Evolutionary conservation across 305 asterid genomes (phyloP), one percentile per base, ranked within the genome.

Genomic region (Fraxinus greggii): DNA sequence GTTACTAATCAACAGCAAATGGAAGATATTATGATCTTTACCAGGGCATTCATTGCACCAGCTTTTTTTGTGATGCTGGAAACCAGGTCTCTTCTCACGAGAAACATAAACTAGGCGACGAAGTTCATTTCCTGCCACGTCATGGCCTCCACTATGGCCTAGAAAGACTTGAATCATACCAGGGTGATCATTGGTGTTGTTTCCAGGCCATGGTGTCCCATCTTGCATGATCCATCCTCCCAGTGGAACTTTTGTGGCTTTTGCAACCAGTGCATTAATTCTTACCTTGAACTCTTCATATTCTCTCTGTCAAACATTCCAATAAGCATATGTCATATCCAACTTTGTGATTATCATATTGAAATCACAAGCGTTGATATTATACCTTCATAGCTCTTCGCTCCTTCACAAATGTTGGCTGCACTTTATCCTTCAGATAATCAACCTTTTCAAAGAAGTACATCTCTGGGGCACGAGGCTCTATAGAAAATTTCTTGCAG

Each of bases 151-250:
- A 75, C 89, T 94, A 24, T 92, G 98, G 28, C 99, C 99, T 51
- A 96, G 87, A 88, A 96, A 96, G 81, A 94, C 99, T 88, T 96
- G 99, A 88, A 96, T 94, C 99, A 96, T 94, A 45, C 99, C 99
- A 8, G 99, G 98, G 87, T 96, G 99, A 84, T 93, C 99, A 86
- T 85, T 96, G 1, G 98, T 96, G 89, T 96, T 96, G 86, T 94
- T 96, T 79, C 98, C 99, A 0, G 98, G 99, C 98, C 99, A 96
- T 12, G 99, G 99, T 33, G 98, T 96, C 79, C 99, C 98, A 56
- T 94, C 98, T 89, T 94, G 95, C 99, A 96, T 96, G 89, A 96
- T 96, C 99, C 98, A 94, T 4, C 98, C 99, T 76, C 91, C 98
- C 0, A 92, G 89, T 76, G 99, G 98, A 83, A 94, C 94, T 83